These are phyloP conservation scores for Pichia sp. DNA, from an alignment of 1,139 yeast genomes.

Conservation along the genomic window DNA sequence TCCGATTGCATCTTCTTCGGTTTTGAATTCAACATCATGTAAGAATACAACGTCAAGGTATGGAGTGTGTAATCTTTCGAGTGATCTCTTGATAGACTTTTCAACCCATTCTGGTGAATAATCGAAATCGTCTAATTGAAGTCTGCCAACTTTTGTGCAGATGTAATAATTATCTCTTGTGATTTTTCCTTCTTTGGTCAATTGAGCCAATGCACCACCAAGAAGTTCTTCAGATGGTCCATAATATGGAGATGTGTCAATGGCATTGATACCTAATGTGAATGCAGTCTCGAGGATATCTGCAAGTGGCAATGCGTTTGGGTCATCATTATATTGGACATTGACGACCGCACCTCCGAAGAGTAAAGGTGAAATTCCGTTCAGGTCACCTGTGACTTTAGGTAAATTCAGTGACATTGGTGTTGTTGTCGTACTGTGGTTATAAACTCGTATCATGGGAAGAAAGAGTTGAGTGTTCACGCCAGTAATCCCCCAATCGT, in stretches of 20 bases:
- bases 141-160: slow-evolving; percentile 87
- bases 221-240: slow-evolving; percentile 81
- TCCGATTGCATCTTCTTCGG: slow-evolving; percentile 49
- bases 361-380: slow-evolving; percentile 55
- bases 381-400: slow-evolving; percentile 21
- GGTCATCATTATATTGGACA: slow-evolving; percentile 69
- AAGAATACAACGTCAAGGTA: slow-evolving; percentile 81
- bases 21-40: slow-evolving; percentile 87
- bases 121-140: slow-evolving; percentile 67
- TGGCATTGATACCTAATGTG: slow-evolving; percentile 64
- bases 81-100: slow-evolving; percentile 62
- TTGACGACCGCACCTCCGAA: slow-evolving; percentile 90
- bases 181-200: slow-evolving; percentile 39
- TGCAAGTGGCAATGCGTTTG: slow-evolving; percentile 54
- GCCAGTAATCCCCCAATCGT: too few relatives aligned
- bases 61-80: slow-evolving; percentile 58
- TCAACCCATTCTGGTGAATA: slow-evolving; percentile 62
- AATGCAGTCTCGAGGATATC: slow-evolving; percentile 63
- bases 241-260: slow-evolving; percentile 92
- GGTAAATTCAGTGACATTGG: slow-evolving; percentile 10
- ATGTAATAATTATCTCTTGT: slow-evolving; percentile 66
- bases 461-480: too few relatives aligned
- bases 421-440: too few relatives aligned
- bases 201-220: slow-evolving; percentile 58
- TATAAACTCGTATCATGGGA: too few relatives aligned